Conservation (phyloP, 495 filamentous ascomycete genomes). For the Cenococcum geophilum region DNA sequence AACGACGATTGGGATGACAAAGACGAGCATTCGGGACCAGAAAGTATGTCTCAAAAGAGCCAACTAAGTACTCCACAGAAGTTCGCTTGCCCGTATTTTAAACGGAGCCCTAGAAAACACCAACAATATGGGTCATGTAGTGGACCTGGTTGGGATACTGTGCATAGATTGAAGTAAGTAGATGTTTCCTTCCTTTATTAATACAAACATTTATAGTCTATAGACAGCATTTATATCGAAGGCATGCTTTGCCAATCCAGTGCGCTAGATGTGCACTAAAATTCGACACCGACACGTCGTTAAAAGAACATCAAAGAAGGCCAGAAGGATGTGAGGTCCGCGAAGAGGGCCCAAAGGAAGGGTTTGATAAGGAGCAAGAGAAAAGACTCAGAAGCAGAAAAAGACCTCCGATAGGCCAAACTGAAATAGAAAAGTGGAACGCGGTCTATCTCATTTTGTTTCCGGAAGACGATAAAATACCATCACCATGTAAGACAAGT, state of each 20-base stretch:
- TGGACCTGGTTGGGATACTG: constrained; percentile 15
- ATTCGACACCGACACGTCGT: constrained; percentile 5
- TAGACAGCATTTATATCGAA: constrained; percentile 22
- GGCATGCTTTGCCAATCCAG: constrained; percentile 11
- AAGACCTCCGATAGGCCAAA: neutral
- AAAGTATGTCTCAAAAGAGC: no score
- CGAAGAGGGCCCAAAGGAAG: constrained; percentile 3
- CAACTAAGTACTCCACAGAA: neutral
- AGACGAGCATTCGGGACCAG: no score
- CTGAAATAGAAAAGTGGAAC: constrained; percentile 15
- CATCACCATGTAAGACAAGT: constrained; percentile 11
- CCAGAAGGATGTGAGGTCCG: constrained; percentile 9
- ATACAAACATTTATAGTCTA: neutral
- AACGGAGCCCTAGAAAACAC: constrained; percentile 6
- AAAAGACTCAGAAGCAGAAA: constrained; percentile 13
- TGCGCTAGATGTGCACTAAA: constrained; percentile 15
- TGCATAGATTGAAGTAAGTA: constrained; percentile 8
- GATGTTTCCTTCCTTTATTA: neutral
- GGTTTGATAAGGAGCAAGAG: constrained; percentile 20
- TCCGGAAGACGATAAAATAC: constrained; percentile 17
- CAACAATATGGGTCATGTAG: neutral
- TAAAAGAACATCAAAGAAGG: constrained; percentile 13
- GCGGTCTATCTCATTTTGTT: constrained; percentile 18
- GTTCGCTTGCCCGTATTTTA: constrained; percentile 16
- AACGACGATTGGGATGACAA: no score